Base-by-base conservation (phyloP, 495 filamentous ascomycete genomes). In the Neurospora sp. region DNA sequence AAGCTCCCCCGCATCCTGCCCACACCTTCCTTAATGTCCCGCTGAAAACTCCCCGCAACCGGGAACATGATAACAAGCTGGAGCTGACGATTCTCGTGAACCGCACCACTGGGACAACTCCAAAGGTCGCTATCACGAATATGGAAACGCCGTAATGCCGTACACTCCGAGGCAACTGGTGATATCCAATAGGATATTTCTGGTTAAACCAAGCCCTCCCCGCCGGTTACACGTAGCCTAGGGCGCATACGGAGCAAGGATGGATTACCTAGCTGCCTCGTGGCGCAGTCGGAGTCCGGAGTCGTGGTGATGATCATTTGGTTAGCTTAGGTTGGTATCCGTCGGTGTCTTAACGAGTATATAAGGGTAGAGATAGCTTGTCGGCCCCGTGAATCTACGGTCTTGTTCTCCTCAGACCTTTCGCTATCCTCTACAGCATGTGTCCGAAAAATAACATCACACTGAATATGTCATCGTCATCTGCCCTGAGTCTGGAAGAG, bases 401-500 rank as follows among this genome's bases (percentile, higher is more conserved):
- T 65, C 27, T 65, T 35, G 53, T 65, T 65, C 14, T 16, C 1
- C 9, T 10, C 1, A 38, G 31, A 69, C 31, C n/a, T 45, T 69
- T 20, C 12, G 27, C 68, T 10, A 45, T 44, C 9, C 9, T 69
- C 68, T 69, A 69, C 31, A 39, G 3, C 3, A 39, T 39, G 35
- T 69, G 39, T 44, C 35, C 68, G 1, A 39, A 69, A 20, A 6
- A 8, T 1, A 22, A 38, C 16, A 39, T 38, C 68, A 41, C 61
- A 37, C 22, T 72, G 69, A 77, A 4, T 39, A 80, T 80, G 78
- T 78, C 83, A 14, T 72, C 77, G 35, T 72, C 78, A 1, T 78
- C 80, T 22, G 79, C 80, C 40, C 87, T 93, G 45, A 89, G 88
- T 0, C 79, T 87, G 42, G 87, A 85, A 37, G 83, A 93, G 77